Conservation (phyloP, 2,329 filamentous ascomycete genomes). For the Cytospora piceae region DNA sequence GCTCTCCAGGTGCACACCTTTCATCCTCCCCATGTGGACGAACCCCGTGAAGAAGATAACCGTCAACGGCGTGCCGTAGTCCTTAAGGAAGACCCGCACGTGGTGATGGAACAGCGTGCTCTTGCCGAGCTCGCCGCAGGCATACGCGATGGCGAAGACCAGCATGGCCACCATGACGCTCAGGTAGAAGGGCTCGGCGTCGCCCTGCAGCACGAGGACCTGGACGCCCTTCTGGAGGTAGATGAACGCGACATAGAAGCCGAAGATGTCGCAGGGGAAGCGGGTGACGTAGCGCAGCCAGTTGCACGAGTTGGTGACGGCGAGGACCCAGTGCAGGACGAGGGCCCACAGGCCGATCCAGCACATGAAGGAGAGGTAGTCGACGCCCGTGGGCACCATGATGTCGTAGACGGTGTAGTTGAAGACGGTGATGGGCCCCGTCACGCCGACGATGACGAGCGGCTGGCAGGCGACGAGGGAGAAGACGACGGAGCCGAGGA, state of each 20-base stretch:
- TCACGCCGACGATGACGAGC: constrained; percentile 88
- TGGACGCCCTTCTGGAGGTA: constrained; percentile 92
- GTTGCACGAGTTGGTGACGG: constrained; percentile 85
- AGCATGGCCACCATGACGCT: constrained; percentile 77
- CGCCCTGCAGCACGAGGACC: constrained; percentile 76
- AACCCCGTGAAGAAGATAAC: constrained; percentile 90
- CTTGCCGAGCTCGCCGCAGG: constrained; percentile 71
- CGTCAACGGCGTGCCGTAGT: constrained; percentile 84
- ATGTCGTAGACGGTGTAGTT: constrained; percentile 95
- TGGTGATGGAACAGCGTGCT: constrained; percentile 75
- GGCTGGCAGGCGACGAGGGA: constrained; percentile 80
- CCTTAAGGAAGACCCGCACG: constrained; percentile 81
- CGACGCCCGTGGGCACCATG: constrained; percentile 73
- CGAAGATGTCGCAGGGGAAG: constrained; percentile 92
- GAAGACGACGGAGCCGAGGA: constrained; percentile 82
- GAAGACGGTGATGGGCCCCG: constrained; percentile 89
- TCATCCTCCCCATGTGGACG: constrained; percentile 83
- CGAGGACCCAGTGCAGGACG: constrained; percentile 82
- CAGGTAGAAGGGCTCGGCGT: constrained; percentile 71
- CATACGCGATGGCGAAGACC: constrained; percentile 76
- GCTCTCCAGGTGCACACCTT: constrained; percentile 66
- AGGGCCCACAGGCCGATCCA: constrained; percentile 91
- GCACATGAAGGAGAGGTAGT: constrained; percentile 89
- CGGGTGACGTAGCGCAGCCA: constrained; percentile 86
- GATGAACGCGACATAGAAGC: constrained; percentile 90